Evolutionary conservation across 192 early-diverging fungal species (phyloP).

Genomic region (Backusella westeae): DNA sequence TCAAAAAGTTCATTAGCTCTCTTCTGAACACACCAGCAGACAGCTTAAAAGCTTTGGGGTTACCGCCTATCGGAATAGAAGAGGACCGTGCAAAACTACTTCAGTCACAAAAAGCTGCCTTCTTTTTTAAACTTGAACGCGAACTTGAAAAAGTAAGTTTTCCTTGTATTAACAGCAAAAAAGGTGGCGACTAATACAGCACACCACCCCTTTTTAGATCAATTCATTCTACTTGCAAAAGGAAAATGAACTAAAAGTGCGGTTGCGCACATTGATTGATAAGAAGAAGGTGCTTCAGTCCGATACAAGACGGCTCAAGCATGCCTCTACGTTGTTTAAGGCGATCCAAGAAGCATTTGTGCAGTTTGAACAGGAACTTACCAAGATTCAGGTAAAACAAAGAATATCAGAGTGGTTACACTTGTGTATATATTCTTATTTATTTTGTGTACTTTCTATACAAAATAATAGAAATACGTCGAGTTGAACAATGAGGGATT

Average conservation of each 20-base stretch:
- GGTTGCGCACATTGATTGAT: constrained; percentile 78
- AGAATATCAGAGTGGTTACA: background rate
- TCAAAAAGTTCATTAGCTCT: constrained; percentile 96
- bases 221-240: constrained; percentile 97
- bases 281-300: constrained; percentile 67
- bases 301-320: constrained; percentile 42
- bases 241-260: constrained; percentile 90
- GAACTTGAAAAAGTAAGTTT: constrained; percentile 89
- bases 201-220: constrained; percentile 49
- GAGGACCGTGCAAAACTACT: constrained; percentile 55
- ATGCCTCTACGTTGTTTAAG: constrained; percentile 58
- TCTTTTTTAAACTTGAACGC: constrained; percentile 97
- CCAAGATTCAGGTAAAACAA: constrained; percentile 84
- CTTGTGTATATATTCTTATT: background rate
- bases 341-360: constrained; percentile 87
- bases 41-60: constrained; percentile 27
- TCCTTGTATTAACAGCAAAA: constrained; percentile 5
- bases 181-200: no score
- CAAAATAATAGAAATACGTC: constrained; percentile 81
- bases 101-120: constrained; percentile 89
- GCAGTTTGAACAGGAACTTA: constrained; percentile 89
- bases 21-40: constrained; percentile 41
- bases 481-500: constrained; percentile 94
- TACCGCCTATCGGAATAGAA: constrained; percentile 41
- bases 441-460: background rate